These are phyloP conservation scores for Rhizopus arrhizus DNA, from an alignment of 371 early-diverging fungal genomes.

Conservation along the genomic window DNA sequence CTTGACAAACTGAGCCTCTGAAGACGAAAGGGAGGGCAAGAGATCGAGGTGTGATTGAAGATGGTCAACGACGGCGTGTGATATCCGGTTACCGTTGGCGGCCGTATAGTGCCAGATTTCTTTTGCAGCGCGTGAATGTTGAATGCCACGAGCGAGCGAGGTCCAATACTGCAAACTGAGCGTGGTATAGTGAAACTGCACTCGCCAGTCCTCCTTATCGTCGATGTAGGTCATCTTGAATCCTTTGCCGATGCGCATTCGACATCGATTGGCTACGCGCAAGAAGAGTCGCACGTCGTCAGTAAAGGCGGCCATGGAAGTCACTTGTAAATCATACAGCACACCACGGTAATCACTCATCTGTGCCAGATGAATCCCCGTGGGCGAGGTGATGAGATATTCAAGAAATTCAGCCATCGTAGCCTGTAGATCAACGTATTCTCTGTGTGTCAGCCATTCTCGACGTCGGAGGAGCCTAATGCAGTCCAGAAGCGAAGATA, in stretches of 20 bases:
- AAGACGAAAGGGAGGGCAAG: slow-evolving; percentile 17
- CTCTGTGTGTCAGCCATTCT: slow-evolving; percentile 65
- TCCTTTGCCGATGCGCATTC: slow-evolving; percentile 62
- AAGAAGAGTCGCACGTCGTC: slow-evolving; percentile 66
- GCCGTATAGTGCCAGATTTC: slow-evolving; percentile 43
- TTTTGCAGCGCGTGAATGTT: slow-evolving; percentile 39
- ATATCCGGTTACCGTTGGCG: slow-evolving; percentile 28
- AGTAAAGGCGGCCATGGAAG: slow-evolving; percentile 63
- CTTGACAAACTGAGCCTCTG: slow-evolving; percentile 28
- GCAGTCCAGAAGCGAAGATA: slow-evolving; percentile 60
- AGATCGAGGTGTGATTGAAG: slow-evolving; percentile 15
- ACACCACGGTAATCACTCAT: slow-evolving; percentile 67
- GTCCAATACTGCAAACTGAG: slow-evolving; percentile 59
- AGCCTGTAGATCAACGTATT: slow-evolving; percentile 58
- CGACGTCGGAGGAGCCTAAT: slow-evolving; percentile 58
- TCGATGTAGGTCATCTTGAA: slow-evolving; percentile 33
- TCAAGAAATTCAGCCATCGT: slow-evolving; percentile 62
- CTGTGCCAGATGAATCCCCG: slow-evolving; percentile 61
- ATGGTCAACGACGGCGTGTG: slow-evolving; percentile 30
- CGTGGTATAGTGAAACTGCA: slow-evolving; percentile 37
- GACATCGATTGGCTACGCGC: slow-evolving; percentile 63
- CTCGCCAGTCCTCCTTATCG: slow-evolving; percentile 21
- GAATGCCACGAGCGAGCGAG: slow-evolving; percentile 49
- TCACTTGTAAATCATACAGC: slow-evolving; percentile 65
- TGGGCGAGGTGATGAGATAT: slow-evolving; percentile 60